Evolutionary conservation across 177 flowering plant species (phyloP).

Genomic region (Vitis hybrid): DNA sequence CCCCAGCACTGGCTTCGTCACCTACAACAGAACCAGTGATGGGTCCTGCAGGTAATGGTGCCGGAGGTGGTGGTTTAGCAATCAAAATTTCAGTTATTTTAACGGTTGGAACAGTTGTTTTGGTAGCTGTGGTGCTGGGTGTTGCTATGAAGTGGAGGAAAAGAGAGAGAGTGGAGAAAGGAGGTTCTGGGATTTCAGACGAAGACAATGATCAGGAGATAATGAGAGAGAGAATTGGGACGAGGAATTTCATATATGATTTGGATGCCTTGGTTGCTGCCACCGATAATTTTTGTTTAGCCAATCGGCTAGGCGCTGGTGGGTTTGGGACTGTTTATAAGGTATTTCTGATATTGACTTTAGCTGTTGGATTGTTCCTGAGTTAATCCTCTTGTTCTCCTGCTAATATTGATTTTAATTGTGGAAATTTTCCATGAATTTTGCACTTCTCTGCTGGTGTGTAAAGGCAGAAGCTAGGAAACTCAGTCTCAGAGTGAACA

Average conservation of each 20-base stretch:
- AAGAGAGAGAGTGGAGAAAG: not conserved
- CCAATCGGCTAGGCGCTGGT: not conserved
- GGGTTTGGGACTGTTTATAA: conserved; percentile 5
- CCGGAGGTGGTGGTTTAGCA: not conserved
- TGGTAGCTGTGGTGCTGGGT: not conserved
- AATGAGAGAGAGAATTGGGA: not conserved
- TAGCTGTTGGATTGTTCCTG: too few species aligned
- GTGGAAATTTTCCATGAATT: too few species aligned
- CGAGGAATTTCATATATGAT: not conserved
- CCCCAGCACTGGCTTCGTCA: not conserved
- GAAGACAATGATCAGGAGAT: not conserved
- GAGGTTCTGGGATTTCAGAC: not conserved
- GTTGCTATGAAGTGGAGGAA: not conserved
- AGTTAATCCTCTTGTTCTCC: not conserved
- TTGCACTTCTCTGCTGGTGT: too few species aligned
- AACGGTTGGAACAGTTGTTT: not conserved
- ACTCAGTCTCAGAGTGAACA: too few species aligned
- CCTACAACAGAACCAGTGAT: too few species aligned
- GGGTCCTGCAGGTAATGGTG: not conserved
- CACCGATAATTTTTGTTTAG: not conserved
- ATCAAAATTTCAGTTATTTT: too few species aligned
- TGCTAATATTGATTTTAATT: not conserved
- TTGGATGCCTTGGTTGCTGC: conserved; percentile 2
- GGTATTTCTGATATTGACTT: not conserved
- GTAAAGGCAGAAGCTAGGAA: not conserved